Evolutionary conservation across 805 yeast genomes (phyloP), one percentile per base, ranked within the genome.

Genomic region (Sugiyamaella mastotermitis): DNA sequence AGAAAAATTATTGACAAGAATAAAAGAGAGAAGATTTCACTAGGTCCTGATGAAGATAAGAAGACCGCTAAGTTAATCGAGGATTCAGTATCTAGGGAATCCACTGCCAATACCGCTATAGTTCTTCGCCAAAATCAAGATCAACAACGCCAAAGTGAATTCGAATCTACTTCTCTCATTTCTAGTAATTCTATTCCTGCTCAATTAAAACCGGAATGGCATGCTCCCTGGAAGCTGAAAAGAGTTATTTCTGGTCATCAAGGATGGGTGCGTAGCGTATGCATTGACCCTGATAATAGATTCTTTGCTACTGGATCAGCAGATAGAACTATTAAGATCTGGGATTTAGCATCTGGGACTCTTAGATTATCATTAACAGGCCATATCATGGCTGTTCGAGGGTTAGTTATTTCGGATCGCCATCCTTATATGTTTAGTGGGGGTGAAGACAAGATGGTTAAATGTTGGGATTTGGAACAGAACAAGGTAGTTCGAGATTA

Each of bases 391-490:
- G 77, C 86, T 0, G 90, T 92, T 1, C 62, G 96, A 39, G 82
- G 85, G 2, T 53, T 92, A 11, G 78, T 71, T 0, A 72, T 90
- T 0, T 83, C 95, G 0, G 65, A 70, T 2, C 66, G 82, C 38
- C 86, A 80, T 55, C 96, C 97, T 0, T 90, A 90, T 58, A 63
- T 92, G 66, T 92, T 88, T 57, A 76, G 90, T 10, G 88, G 92
- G 17, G 83, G 95, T 31, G 97, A 92, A 55, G 99, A 92, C 58
- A 88, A 88, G 57, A 71, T 87, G 18, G 85, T 87, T 7, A 77
- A 85, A 55, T 88, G 97, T 60, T 92, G 97, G 97, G 99, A 92
- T 64, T 68, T 92, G 49, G 97, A 90, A 58, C 74, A 78, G 52
- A 85, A 88, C 51, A 76, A 76, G 49, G 76, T 84, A 2, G 74